Base-by-base conservation (phyloP, 805 yeast species). In the Kuraishia hungarica region DNA sequence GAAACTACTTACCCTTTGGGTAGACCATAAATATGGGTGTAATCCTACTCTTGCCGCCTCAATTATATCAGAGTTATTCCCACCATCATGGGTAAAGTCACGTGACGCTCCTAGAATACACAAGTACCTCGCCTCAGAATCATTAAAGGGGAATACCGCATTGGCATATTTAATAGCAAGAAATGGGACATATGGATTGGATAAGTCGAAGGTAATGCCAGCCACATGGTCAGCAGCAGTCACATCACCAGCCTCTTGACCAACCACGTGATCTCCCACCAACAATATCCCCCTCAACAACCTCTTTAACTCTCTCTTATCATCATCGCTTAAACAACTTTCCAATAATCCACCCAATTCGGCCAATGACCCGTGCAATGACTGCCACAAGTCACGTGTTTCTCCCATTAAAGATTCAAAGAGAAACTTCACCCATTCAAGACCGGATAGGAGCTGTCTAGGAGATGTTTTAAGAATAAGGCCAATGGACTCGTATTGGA, bases 21-120 rank as follows among this genome's bases (percentile, higher is more conserved):
- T 35, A 15, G 17, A 17, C 43, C 43, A 35, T 35, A 35, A 86
- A 66, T 87, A 81, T 0, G 97, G 97, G 66, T 90, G 84, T 28
- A 93, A 70, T 0, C 97, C 97, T 58, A 81, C 82, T 4, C 66
- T 67, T 0, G 97, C 86, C 65, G 90, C 97, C 62, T 90, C 96
- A 2, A 85, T 72, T 0, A 89, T 82, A 60, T 89, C 96, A 1
- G 88, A 75, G 55, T 85, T 76, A 60, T 87, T 87, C 1, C 65
- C 67, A 35, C 43, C 43, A 13, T 17, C 17, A 13, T 35, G 43
- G 15, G 43, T 35, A 4, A 35, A 35, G 17, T 35, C 13, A 76
- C 57, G 63, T 21, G 80, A 70, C 4, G 88, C 67, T 15, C 91
- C 97, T 51, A 85, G 66, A 20, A 91, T 67, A 63, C 90, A 84